These are phyloP conservation scores for Talaromyces adpressus DNA, from an alignment of 495 filamentous ascomycete genomes.

Conservation along the genomic window DNA sequence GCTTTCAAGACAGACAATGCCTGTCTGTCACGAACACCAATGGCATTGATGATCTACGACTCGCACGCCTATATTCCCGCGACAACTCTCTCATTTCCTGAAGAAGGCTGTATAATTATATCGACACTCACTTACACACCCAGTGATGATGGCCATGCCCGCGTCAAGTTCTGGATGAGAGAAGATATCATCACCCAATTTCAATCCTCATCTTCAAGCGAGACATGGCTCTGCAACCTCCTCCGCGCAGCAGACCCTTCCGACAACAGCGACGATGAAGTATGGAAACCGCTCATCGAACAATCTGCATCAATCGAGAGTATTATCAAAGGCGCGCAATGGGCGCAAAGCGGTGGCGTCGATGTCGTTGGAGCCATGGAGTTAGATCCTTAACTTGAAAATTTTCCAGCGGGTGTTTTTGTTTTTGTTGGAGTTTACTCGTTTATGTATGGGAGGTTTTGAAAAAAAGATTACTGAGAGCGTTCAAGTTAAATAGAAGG, in stretches of 20 bases:
- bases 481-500: neutral
- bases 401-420: neutral
- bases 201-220: neutral
- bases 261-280: neutral
- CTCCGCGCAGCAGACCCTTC: neutral
- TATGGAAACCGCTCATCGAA: neutral
- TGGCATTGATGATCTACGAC: slow-evolving; percentile 1
- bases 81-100: neutral
- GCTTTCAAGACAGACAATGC: neutral
- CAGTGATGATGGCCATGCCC: neutral
- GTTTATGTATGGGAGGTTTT: neutral
- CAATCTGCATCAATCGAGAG: neutral
- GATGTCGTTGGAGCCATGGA: neutral
- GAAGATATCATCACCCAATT: neutral
- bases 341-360: neutral
- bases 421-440: neutral
- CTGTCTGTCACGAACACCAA: neutral
- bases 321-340: neutral
- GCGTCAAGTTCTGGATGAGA: slow-evolving; percentile 8
- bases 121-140: neutral
- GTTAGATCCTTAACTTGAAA: neutral
- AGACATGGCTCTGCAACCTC: neutral
- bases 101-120: neutral
- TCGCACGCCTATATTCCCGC: neutral
- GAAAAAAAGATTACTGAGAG: neutral